phyloP scores from a whole-genome alignment of 257 asterid genomes.

The Haberlea rhodopensis region DNA sequence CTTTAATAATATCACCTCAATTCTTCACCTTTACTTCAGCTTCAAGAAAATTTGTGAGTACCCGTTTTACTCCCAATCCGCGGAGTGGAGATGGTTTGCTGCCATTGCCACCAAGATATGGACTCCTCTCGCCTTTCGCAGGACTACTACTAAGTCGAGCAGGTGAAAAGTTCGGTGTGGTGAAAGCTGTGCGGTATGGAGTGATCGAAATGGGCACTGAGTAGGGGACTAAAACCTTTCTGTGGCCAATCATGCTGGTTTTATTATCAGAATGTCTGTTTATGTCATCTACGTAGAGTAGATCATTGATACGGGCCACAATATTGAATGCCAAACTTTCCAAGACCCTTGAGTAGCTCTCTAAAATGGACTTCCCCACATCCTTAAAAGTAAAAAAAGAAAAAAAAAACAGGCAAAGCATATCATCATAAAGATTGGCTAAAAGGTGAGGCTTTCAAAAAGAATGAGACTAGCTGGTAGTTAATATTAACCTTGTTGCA shows the following conservation, averaged over 20 bases:
- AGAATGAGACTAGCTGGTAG: not conserved
- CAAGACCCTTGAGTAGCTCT: slow-evolving; percentile 97
- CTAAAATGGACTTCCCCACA: slow-evolving; percentile 82
- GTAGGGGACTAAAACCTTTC: slow-evolving; percentile 47
- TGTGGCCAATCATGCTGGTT: slow-evolving; percentile 40
- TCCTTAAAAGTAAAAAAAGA: slow-evolving; percentile 44
- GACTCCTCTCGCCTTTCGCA: slow-evolving; percentile 59
- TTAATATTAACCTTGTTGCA: slow-evolving; percentile 61
- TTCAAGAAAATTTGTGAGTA: slow-evolving; percentile 63
- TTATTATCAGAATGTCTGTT: slow-evolving; percentile 52
- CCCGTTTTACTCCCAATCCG: slow-evolving; percentile 76
- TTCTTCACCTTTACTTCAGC: slow-evolving; percentile 52
- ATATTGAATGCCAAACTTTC: slow-evolving; percentile 87
- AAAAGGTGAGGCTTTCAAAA: not conserved
- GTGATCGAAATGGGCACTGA: slow-evolving; percentile 66
- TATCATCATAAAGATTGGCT: not conserved
- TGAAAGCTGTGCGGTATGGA: slow-evolving; percentile 54
- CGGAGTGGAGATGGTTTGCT: slow-evolving; percentile 51
- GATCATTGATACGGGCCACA: slow-evolving; percentile 76
- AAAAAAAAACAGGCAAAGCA: not conserved
- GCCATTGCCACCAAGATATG: slow-evolving; percentile 36
- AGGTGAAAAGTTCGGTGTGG: slow-evolving; percentile 65
- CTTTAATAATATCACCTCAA: slow-evolving; percentile 34
- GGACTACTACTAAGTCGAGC: slow-evolving; percentile 46
- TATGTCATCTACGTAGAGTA: slow-evolving; percentile 75